Evolutionary conservation across 441 rosid genomes (phyloP).

Genomic region (Gossypium davidsonii): DNA sequence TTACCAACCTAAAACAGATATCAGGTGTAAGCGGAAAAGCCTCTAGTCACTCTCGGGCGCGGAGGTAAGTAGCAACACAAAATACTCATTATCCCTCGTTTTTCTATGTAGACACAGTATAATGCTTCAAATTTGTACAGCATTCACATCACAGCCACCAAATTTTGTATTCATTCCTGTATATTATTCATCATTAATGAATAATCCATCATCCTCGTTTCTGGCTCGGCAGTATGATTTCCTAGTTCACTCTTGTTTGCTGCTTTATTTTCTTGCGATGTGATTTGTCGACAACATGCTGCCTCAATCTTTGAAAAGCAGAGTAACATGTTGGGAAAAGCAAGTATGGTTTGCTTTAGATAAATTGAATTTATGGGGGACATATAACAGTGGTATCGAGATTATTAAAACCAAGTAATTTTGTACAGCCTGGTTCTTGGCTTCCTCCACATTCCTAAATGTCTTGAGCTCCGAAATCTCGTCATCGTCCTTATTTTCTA

Average conservation of each 20-base stretch:
- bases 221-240: neutral
- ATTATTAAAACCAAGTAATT: neutral
- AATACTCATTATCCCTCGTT: neutral
- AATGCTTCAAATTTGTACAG: conserved; percentile 9
- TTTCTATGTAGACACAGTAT: conserved; percentile 1
- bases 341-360: neutral
- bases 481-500: neutral
- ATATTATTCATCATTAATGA: neutral
- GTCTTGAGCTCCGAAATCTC: neutral
- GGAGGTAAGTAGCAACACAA: conserved; percentile 16
- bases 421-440: neutral
- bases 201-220: neutral
- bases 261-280: neutral
- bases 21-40: conserved; percentile 20
- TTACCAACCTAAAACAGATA: conserved; percentile 35
- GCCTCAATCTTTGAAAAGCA: neutral
- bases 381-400: neutral
- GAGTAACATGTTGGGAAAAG: neutral
- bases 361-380: neutral
- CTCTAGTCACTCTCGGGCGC: conserved; percentile 16
- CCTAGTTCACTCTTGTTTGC: neutral
- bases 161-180: conserved; percentile 5
- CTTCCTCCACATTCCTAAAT: neutral
- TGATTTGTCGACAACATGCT: neutral
- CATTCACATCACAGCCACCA: neutral